Conservation (phyloP, 1,284 basidiomycete species). For the Cystobasidium sp. region DNA sequence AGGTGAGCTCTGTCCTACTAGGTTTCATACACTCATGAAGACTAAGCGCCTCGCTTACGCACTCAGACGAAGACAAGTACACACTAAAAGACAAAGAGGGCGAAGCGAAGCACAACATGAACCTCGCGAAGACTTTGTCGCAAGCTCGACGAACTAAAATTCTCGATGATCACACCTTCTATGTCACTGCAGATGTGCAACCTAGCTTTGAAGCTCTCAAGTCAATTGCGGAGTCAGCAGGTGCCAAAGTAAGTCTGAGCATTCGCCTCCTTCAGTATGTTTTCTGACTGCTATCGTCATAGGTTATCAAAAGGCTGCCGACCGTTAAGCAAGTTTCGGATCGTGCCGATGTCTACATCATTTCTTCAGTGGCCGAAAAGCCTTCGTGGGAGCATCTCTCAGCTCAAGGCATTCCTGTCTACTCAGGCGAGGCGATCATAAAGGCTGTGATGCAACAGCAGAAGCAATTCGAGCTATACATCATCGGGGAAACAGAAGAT, state of each 20-base stretch:
- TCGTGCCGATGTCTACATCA: constrained; percentile 62
- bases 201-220: constrained; percentile 63
- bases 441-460: constrained; percentile 68
- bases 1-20: constrained; percentile 61
- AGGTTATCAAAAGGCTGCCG: constrained; percentile 61
- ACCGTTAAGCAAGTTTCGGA: constrained; percentile 61
- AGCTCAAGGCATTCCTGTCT: constrained; percentile 64
- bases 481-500: not conserved
- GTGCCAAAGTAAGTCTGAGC: constrained; percentile 66
- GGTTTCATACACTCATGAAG: not conserved
- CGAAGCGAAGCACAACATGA: constrained; percentile 70
- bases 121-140: constrained; percentile 65
- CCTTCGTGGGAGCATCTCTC: constrained; percentile 67
- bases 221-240: constrained; percentile 68
- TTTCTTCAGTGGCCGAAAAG: constrained; percentile 68
- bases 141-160: constrained; percentile 65
- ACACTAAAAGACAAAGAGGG: constrained; percentile 65
- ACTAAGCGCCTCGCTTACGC: not conserved
- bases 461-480: constrained; percentile 60
- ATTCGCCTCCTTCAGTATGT: not conserved
- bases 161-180: constrained; percentile 70
- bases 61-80: constrained; percentile 68
- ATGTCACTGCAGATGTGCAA: constrained; percentile 68
- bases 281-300: constrained; percentile 47
- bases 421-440: constrained; percentile 69